Percentiles rank a stretch among this genome's conserved stretches.
phyloP scores from a whole-genome alignment of 2,329 filamentous ascomycete genomes.

The Fusarium pseudograminearum region DNA sequence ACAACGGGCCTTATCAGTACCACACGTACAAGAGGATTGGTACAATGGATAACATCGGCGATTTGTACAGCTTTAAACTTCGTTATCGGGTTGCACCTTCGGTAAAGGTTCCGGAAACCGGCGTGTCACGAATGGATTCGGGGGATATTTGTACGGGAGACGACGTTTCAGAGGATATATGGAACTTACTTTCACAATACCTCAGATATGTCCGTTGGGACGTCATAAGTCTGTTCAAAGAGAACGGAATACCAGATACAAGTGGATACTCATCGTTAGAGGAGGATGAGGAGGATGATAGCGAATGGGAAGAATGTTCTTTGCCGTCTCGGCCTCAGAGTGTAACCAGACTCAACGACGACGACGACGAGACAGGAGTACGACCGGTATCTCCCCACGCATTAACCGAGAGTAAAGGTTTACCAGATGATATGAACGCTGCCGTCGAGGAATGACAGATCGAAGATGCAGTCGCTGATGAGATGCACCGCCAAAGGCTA shows the following conservation, averaged over 20 bases:
- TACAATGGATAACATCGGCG: background rate
- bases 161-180: background rate
- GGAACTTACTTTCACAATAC: background rate
- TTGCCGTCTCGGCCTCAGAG: background rate
- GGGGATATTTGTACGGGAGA: too few relatives aligned
- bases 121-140: background rate
- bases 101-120: background rate
- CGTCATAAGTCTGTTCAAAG: background rate
- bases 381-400: accelerated
- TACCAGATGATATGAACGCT: too few relatives aligned
- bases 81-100: background rate
- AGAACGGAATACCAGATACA: background rate
- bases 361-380: background rate
- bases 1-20: background rate
- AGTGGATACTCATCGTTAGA: too few relatives aligned
- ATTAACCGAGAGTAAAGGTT: accelerated
- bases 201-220: background rate
- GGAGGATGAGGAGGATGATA: background rate
- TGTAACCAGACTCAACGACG: background rate
- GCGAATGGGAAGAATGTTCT: background rate
- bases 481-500: background rate
- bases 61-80: background rate
- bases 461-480: background rate
- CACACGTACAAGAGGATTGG: background rate
- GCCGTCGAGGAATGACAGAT: accelerated